These are phyloP conservation scores for Tetrahymena elliotti DNA, from an alignment of 73 alveolate species.

Conservation along the genomic window DNA sequence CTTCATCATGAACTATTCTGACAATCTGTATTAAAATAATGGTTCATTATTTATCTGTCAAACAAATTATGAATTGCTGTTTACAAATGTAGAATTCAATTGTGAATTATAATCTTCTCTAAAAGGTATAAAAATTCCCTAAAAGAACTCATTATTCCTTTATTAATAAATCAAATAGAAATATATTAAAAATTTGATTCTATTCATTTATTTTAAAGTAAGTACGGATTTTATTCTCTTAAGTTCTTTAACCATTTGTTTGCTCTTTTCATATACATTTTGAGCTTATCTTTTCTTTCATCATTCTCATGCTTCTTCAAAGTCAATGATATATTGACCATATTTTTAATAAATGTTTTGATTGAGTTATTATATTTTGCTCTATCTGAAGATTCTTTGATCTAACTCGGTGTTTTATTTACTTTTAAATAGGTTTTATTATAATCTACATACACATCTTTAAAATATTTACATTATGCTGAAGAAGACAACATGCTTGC, in stretches of 20 bases:
- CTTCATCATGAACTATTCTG: conserved; percentile 62
- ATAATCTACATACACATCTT: neutral
- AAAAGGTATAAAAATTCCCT: neutral
- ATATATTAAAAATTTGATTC: too few relatives aligned
- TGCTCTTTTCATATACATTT: neutral
- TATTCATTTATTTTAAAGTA: too few relatives aligned
- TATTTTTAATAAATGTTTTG: neutral
- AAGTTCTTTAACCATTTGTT: neutral
- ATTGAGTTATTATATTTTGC: neutral
- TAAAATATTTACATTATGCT: neutral
- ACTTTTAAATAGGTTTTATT: neutral
- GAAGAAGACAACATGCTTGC: neutral
- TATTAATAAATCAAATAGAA: too few relatives aligned
- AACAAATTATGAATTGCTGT: too few relatives aligned
- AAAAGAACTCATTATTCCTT: neutral
- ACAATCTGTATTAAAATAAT: conserved; percentile 31
- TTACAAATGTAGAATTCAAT: neutral
- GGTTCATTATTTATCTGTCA: neutral
- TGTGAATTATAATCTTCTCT: neutral
- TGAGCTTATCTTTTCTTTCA: neutral
- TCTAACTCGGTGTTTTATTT: neutral
- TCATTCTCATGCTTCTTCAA: neutral
- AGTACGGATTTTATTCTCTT: neutral
- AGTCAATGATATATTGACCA: neutral
- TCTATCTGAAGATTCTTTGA: neutral